These are phyloP conservation scores for Bauhinia variegata DNA, from an alignment of 306 rosid genomes.

Conservation along the genomic window DNA sequence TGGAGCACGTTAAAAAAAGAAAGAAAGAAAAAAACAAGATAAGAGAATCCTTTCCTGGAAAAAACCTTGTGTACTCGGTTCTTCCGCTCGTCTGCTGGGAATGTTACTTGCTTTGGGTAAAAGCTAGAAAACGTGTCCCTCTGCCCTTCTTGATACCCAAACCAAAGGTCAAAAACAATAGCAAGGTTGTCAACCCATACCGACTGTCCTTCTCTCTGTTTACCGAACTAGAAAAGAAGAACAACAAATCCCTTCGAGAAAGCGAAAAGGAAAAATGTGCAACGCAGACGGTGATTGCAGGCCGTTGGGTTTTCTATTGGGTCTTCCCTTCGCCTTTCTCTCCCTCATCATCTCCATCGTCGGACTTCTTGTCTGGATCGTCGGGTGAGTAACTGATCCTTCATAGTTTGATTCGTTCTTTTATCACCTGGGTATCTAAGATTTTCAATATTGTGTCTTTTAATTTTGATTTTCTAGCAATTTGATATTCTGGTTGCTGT, in stretches of 20 bases:
- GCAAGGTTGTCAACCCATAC: neutral
- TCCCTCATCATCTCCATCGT: constrained; percentile 69
- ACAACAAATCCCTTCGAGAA: neutral
- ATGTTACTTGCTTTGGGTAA: neutral
- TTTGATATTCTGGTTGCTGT: constrained; percentile 19
- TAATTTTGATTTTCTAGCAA: neutral
- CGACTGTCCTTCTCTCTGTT: neutral
- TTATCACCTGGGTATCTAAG: constrained; percentile 16
- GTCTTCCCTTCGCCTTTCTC: constrained; percentile 87
- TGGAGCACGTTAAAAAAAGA: too few species aligned
- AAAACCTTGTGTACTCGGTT: too few species aligned
- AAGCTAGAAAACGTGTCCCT: neutral
- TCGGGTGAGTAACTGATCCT: constrained; percentile 52
- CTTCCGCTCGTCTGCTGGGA: neutral
- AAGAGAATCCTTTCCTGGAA: too few species aligned
- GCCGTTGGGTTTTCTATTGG: constrained; percentile 86
- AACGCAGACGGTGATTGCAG: constrained; percentile 80
- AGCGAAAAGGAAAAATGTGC: constrained; percentile 50
- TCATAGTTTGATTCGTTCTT: neutral
- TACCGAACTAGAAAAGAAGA: neutral
- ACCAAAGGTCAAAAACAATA: neutral
- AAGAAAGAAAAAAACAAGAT: too few species aligned
- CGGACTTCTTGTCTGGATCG: constrained; percentile 74
- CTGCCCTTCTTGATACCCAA: neutral
- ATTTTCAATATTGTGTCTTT: neutral